Evolutionary conservation across 1,284 basidiomycete species (phyloP).

Genomic region (Cutaneotrichosporon curvatum): DNA sequence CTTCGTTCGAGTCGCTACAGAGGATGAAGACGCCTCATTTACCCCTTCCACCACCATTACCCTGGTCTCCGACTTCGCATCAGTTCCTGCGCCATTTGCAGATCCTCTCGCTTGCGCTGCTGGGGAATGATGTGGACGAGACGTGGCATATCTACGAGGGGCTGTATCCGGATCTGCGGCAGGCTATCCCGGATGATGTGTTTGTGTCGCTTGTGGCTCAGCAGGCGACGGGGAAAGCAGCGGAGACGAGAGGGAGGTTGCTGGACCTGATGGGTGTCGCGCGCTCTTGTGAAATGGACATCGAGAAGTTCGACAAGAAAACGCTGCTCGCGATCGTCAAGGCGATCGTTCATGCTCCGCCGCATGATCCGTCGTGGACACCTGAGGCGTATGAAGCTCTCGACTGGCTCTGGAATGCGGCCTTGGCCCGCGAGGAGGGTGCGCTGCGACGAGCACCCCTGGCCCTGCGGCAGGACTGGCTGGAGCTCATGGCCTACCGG

Average conservation of each 20-base stretch:
- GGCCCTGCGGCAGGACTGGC: conserved; percentile 8
- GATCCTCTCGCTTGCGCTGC: conserved; percentile 26
- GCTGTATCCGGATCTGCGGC: conserved; percentile 27
- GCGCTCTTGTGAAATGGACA: conserved; percentile 24
- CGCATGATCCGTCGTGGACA: not conserved
- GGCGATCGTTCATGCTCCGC: not conserved
- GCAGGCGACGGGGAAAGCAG: conserved; percentile 17
- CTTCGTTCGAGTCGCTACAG: conserved; percentile 11
- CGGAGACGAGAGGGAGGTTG: conserved; percentile 10
- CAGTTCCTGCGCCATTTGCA: conserved; percentile 39
- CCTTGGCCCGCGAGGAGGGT: not conserved
- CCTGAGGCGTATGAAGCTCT: conserved; percentile 1
- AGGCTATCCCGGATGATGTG: conserved; percentile 33
- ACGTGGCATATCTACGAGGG: conserved; percentile 31
- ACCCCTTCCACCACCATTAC: conserved; percentile 36
- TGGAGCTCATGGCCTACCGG: conserved; percentile 3
- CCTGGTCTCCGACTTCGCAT: conserved; percentile 38
- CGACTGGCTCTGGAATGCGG: conserved; percentile 19
- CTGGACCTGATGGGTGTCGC: conserved; percentile 25
- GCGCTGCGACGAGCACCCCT: conserved; percentile 1
- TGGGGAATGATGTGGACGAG: conserved; percentile 20
- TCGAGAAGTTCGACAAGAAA: conserved; percentile 5
- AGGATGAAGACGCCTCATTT: conserved; percentile 24
- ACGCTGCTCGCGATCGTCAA: conserved; percentile 7
- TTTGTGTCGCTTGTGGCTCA: conserved; percentile 27